Evolutionary conservation across 1,139 yeast genomes (phyloP).

Genomic region (Kodamaea sp.): DNA sequence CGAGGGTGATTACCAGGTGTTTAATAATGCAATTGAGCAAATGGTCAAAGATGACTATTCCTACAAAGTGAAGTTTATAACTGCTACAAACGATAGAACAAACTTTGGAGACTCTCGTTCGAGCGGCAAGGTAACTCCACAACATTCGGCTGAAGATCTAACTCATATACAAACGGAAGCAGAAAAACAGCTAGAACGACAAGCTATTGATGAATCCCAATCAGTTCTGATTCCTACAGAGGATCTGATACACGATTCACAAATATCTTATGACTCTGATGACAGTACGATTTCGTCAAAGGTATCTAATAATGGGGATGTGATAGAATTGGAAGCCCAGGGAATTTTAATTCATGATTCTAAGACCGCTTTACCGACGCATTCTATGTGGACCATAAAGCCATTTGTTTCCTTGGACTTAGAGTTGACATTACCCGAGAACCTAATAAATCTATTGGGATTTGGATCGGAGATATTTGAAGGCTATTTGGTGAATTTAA

Average conservation of each 20-base stretch:
- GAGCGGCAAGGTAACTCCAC: slow-evolving; percentile 30
- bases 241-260: slow-evolving; percentile 7
- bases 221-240: slow-evolving; percentile 1
- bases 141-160: slow-evolving; percentile 21
- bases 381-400: slow-evolving; percentile 91
- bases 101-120: slow-evolving; percentile 9
- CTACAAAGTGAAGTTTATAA: slow-evolving; percentile 72
- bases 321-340: slow-evolving; percentile 85
- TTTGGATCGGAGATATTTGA: slow-evolving; percentile 88
- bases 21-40: slow-evolving; percentile 66
- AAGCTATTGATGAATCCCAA: background rate
- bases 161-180: slow-evolving; percentile 1
- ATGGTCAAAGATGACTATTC: slow-evolving; percentile 77
- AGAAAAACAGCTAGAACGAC: background rate
- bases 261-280: slow-evolving; percentile 10
- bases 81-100: slow-evolving; percentile 46
- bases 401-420: slow-evolving; percentile 69
- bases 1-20: slow-evolving; percentile 65
- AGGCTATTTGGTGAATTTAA: slow-evolving; percentile 64
- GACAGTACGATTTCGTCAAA: slow-evolving; percentile 28
- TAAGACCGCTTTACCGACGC: slow-evolving; percentile 61
- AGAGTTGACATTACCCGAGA: slow-evolving; percentile 65
- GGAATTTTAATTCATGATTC: slow-evolving; percentile 86
- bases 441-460: slow-evolving; percentile 71
- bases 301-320: slow-evolving; percentile 57